Conservation (phyloP, 1,284 basidiomycete species). For the Ganoderma resinaceum region DNA sequence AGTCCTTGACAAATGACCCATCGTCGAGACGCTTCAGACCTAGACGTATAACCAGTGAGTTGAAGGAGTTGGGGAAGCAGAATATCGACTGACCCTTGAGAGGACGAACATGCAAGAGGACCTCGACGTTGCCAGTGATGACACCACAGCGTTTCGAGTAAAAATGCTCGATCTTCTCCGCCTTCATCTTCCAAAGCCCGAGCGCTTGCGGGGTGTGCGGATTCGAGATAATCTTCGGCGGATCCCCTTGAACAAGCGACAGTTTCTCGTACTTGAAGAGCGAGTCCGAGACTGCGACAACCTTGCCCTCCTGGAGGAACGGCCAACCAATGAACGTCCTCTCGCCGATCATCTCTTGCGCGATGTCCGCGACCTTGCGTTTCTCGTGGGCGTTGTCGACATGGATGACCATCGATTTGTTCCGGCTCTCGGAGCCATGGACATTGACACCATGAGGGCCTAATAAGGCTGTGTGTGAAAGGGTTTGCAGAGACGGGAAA, state of each 20-base stretch:
- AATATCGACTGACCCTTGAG: conserved; percentile 72
- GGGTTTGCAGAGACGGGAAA: conserved; percentile 93
- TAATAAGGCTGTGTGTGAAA: conserved; percentile 81
- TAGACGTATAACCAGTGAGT: conserved; percentile 34
- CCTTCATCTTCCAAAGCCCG: conserved; percentile 77
- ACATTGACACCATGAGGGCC: conserved; percentile 93
- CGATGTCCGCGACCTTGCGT: conserved; percentile 77
- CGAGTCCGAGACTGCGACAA: conserved; percentile 88
- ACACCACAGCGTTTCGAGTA: conserved; percentile 94
- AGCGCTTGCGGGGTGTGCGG: conserved; percentile 76
- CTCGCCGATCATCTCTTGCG: conserved; percentile 77
- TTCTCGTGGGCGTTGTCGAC: conserved; percentile 81
- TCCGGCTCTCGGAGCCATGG: conserved; percentile 89
- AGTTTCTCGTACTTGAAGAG: conserved; percentile 88
- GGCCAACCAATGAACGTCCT: conserved; percentile 92
- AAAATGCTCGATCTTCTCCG: conserved; percentile 81
- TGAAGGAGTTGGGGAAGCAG: conserved; percentile 7
- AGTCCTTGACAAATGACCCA: conserved; percentile 95
- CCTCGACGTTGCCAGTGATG: conserved; percentile 82
- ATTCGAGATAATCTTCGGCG: conserved; percentile 68
- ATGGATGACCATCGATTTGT: conserved; percentile 92
- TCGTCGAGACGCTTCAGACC: conserved; percentile 89
- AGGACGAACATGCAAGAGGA: conserved; percentile 85
- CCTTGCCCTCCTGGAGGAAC: conserved; percentile 91
- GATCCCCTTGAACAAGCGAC: conserved; percentile 57